Evolutionary conservation across 1,139 yeast genomes (phyloP), one percentile per base, ranked within the genome.

Genomic region (Yamadazyma atlantica): DNA sequence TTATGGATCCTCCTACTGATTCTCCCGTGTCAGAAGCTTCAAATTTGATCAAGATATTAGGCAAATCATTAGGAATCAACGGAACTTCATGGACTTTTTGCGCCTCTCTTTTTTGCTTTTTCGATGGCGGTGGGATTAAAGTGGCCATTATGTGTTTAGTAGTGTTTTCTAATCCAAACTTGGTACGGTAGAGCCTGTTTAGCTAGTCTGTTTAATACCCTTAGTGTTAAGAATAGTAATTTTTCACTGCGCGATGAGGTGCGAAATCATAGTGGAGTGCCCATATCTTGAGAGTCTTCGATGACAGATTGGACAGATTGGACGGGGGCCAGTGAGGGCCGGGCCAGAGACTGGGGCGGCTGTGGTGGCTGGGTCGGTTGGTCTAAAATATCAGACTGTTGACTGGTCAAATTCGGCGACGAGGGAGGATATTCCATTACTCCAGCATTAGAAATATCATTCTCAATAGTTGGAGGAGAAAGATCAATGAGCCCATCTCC

Each of bases 1-100:
- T 75, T 37, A 90, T 69, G 24, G 89, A 82, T 8, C 94, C 89
- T 11, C 97, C 96, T 17, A 85, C 74, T 4, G 80, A 64, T 49
- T 86, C 95, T 34, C 97, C 97, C n/a, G 96, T 82, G 55, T 90
- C 98, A 10, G 95, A 80, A 1, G 97, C 96, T 58, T 88, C 94
- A 59, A 92, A 89, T 58, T 82, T 85, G 39, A 92, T 80, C 40
- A 89, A 75, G 16, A 92, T 96, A 68, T 88, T 81, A 18, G 97
- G 96, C 29, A 90, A 64, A 53, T 87, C 94, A 2, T 63, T 69
- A 1, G 97, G 97, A 16, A 85, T 67, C 9, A 84, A 60, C 39
- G 80, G 83, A 12, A 86, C 84, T 37, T 83, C 92, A 39, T 86
- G 78, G 10, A 86, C 87, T 54, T 78, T 73, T 58, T 89, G 97